These are phyloP conservation scores for Acacia confusa DNA, from an alignment of 306 rosid genomes.

Conservation along the genomic window DNA sequence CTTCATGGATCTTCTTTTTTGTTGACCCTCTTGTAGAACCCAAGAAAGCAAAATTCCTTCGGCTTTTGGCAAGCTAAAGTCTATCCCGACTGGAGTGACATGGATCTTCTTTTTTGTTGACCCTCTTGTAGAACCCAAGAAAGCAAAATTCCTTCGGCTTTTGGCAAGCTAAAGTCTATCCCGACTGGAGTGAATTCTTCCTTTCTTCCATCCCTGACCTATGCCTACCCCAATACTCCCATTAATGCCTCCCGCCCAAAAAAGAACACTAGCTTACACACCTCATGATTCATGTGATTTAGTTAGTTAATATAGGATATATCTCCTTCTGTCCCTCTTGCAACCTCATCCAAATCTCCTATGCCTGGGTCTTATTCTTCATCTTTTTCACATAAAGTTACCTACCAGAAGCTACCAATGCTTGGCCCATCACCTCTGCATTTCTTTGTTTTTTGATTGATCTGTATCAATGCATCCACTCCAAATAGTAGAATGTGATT, in stretches of 20 bases:
- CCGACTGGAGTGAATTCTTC: background rate
- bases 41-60: too few relatives aligned
- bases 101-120: slow-evolving; percentile 12
- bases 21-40: too few relatives aligned
- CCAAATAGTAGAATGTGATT: slow-evolving; percentile 25
- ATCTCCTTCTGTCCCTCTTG: background rate
- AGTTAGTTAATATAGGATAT: background rate
- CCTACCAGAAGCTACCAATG: background rate
- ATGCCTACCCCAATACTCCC: too few relatives aligned
- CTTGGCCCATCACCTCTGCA: background rate
- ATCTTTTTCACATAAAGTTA: background rate
- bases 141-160: too few relatives aligned
- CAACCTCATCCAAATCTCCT: background rate
- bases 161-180: too few relatives aligned
- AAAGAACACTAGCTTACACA: background rate
- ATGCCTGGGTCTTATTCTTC: background rate
- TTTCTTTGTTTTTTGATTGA: slow-evolving; percentile 15
- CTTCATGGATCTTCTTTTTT: too few relatives aligned
- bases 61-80: too few relatives aligned
- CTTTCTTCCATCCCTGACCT: background rate
- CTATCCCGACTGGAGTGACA: too few relatives aligned
- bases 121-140: background rate
- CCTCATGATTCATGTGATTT: background rate
- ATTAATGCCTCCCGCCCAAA: too few relatives aligned
- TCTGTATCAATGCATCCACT: slow-evolving; percentile 5